Evolutionary conservation across 805 yeast species (phyloP), one percentile per base, ranked within the genome.

Genomic region (Ogataea thermomethanolica): DNA sequence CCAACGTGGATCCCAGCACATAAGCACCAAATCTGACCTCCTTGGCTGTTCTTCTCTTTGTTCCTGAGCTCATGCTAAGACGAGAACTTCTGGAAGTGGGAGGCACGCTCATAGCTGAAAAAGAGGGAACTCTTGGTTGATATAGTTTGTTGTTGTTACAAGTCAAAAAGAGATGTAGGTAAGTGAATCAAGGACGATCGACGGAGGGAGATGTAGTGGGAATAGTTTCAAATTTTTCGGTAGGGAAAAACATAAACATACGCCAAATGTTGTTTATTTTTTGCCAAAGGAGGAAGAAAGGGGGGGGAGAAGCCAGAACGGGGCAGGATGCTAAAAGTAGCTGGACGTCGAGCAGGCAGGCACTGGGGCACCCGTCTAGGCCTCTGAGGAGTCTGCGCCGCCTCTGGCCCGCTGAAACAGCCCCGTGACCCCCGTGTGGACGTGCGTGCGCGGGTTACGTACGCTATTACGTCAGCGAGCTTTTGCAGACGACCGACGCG

Each of bases 21-120:
- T 90, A 93, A 10, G 86, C 80, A 20, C 99, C 99, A 59, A 93
- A 90, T 28, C 95, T 74, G 14, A 84, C 81, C 57, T 84, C 89
- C 48, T 84, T 70, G 46, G 76, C 78, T 3, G 65, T 53, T 25
- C 72, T 55, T 48, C 59, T 65, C 43, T 58, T 63, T 20, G 58
- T 44, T 21, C 50, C 45, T 10, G 48, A 46, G 27, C 45, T 46
- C 46, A 46, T 35, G 42, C 57, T 51, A 10, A 42, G 43, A 37
- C 55, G 42, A 3, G 56, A 48, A 17, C 45, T 26, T 23, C 46
- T 44, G 24, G 48, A 28, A 7, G 53, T 33, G 12, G 51, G 40
- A 20, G 48, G 37, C 10, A 46, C 39, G 29, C 37, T 43, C 50
- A 43, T 41, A 22, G 25, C 17, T 20, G 26, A 10, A 15, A 20